Evolutionary conservation across 139 green algal species (phyloP), one percentile per base, ranked within the genome.

Genomic region (Micractinium sp.): DNA sequence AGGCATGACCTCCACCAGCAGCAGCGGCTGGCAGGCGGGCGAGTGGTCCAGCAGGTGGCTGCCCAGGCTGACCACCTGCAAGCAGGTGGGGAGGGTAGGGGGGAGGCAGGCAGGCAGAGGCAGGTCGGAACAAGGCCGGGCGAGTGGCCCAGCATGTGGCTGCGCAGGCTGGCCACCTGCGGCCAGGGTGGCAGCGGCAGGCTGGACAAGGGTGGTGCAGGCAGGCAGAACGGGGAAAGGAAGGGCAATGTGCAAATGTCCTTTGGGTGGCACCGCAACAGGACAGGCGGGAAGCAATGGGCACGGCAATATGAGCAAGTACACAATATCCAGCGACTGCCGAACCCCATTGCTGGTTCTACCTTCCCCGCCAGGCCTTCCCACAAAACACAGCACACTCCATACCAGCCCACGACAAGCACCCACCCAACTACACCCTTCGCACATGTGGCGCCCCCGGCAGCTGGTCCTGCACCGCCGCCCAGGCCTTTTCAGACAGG

Each of bases 1-100:
- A 29, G 95, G 95, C 94, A 97, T 96, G 31, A 95, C 88, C 87
- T 95, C 93, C 80, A 95, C 95, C 15, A 97, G 90, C 89, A 97
- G 90, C 69, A 93, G 85, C 2, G 95, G 92, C 41, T 86, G 71
- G 9, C 63, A 87, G 66, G 82, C 63, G 38, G 82, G 63, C 1
- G 82, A 87, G 61, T 73, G 66, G 38, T 87, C 82, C 66, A 87
- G 67, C 12, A 94, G 31, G 87, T 98, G 96, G 1, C 85, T 92
- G 36, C 96, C 96, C 83, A 98, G 87, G 88, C 89, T 95, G 81
- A 97, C 95, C 14, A 93, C 89, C 89, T 94, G 92, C 87, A 76
- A 19, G 56, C 19, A 0, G 22, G 81, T 5, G 33, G 31, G n/a
- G 29, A 9, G 31, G 41, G 56, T 36, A 13, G n/a, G 35, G 41